These are phyloP conservation scores for Annulohypoxylon bovei DNA, from an alignment of 495 filamentous ascomycete genomes.

Conservation along the genomic window DNA sequence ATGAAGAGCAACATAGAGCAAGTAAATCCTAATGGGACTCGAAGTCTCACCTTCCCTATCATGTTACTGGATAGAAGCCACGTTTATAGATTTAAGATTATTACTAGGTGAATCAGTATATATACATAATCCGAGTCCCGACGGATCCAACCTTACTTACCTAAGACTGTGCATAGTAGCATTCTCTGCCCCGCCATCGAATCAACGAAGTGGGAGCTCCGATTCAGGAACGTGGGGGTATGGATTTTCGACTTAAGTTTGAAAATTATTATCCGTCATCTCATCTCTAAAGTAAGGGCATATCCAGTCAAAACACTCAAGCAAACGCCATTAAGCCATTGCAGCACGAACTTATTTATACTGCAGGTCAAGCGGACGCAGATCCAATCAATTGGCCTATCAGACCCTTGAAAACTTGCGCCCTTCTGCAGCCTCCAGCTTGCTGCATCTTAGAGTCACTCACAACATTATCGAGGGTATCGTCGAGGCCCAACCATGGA, in stretches of 20 bases:
- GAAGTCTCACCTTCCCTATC: background rate
- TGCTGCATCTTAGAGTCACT: background rate
- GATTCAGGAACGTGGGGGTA: constrained; percentile 59
- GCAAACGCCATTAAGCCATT: constrained; percentile 2
- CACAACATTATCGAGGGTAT: background rate
- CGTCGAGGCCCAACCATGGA: constrained; percentile 66
- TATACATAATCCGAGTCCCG: too few species aligned
- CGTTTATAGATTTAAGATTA: constrained; percentile 19
- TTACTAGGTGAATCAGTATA: constrained; percentile 13
- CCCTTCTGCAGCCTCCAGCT: background rate
- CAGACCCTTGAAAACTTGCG: background rate
- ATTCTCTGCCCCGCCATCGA: constrained; percentile 37
- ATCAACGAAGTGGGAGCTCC: constrained; percentile 49
- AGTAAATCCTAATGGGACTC: background rate
- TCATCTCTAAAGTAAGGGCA: constrained; percentile 22
- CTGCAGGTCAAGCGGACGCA: background rate
- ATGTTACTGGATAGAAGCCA: constrained; percentile 20
- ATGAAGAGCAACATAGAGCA: background rate
- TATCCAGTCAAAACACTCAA: background rate
- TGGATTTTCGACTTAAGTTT: constrained; percentile 33
- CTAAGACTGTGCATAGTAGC: background rate
- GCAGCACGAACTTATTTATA: background rate
- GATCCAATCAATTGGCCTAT: constrained; percentile 24
- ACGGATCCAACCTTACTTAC: background rate
- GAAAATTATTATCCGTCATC: constrained; percentile 34